phyloP scores from a whole-genome alignment of 177 flowering plant genomes.

The Vitis hybrid region DNA sequence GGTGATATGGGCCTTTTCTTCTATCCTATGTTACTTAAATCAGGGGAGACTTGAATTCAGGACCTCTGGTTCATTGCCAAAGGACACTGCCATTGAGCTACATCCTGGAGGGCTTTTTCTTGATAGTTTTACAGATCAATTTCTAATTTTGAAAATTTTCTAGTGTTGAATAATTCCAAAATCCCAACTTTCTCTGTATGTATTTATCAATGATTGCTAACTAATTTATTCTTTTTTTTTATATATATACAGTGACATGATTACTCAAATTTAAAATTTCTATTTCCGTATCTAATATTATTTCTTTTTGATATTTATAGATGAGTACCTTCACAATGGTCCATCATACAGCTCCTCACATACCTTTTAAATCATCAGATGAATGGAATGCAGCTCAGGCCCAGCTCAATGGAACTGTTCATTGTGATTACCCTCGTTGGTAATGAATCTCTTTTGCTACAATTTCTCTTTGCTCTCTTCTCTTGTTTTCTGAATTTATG shows the following conservation, averaged over 20 bases:
- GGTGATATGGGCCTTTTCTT: too few species aligned
- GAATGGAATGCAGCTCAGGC: conserved; percentile 95
- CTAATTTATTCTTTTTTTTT: not conserved
- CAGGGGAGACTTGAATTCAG: too few species aligned
- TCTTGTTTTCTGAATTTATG: too few species aligned
- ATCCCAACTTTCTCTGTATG: too few species aligned
- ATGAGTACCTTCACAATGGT: conserved; percentile 99
- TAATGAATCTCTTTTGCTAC: conserved; percentile 21
- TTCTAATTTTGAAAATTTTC: too few species aligned
- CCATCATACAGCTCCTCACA: conserved; percentile 98
- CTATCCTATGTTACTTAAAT: too few species aligned
- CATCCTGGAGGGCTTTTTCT: too few species aligned
- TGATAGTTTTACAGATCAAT: too few species aligned
- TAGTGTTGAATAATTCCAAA: too few species aligned
- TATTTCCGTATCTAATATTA: not conserved
- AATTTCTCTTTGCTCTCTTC: not conserved
- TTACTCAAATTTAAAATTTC: too few species aligned
- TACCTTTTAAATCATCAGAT: conserved; percentile 70
- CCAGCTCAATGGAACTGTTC: conserved; percentile 93
- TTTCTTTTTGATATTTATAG: conserved; percentile 30
- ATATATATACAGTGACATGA: not conserved
- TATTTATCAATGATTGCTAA: not conserved
- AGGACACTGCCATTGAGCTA: too few species aligned
- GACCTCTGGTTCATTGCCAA: too few species aligned
- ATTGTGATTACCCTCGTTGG: conserved; percentile 92